phyloP scores from a whole-genome alignment of 345 rosid genomes.

The Citrus trifoliata region DNA sequence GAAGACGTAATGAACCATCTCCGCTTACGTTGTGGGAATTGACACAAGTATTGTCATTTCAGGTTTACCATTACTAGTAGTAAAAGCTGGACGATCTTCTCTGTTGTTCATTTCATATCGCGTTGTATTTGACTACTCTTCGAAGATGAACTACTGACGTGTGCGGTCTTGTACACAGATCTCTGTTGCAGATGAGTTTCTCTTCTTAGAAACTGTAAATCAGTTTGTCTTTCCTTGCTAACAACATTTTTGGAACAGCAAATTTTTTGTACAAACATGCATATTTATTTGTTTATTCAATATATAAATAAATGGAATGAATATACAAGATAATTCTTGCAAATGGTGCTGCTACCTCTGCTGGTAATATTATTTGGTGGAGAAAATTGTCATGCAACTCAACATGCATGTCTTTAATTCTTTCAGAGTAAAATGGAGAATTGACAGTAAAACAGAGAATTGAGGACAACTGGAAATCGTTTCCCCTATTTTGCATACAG shows the following conservation, averaged over 20 bases:
- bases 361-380: neutral
- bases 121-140: constrained; percentile 20
- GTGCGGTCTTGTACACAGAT: constrained; percentile 39
- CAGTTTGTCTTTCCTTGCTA: constrained; percentile 17
- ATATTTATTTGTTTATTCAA: constrained; percentile 17
- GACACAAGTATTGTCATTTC: constrained; percentile 30
- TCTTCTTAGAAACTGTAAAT: constrained; percentile 45
- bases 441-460: neutral
- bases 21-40: constrained; percentile 12
- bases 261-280: constrained; percentile 37
- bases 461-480: neutral
- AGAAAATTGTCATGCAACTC: neutral
- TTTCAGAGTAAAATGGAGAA: neutral
- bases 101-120: constrained; percentile 22
- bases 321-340: neutral
- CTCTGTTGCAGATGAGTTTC: constrained; percentile 57
- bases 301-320: constrained; percentile 16
- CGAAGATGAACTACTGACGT: constrained; percentile 29
- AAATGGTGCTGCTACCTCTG: neutral
- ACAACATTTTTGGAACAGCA: constrained; percentile 18
- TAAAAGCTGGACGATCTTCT: constrained; percentile 20
- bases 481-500: neutral
- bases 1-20: neutral
- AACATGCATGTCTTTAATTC: neutral
- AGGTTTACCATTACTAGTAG: constrained; percentile 38